phyloP scores from a whole-genome alignment of 768 basidiomycete genomes.

The Mycena haematopus region DNA sequence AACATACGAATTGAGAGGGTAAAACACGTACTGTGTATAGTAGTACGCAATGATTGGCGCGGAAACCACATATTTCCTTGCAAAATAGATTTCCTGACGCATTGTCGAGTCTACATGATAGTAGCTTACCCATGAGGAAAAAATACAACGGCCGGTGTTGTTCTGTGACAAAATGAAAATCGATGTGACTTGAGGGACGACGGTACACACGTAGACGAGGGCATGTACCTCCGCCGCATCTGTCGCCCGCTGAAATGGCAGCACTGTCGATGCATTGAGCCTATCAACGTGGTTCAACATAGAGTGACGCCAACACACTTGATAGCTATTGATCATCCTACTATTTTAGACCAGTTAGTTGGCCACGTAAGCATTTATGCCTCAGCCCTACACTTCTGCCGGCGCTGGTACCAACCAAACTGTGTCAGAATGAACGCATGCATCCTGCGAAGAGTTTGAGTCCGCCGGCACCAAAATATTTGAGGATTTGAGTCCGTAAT shows the following conservation, averaged over 20 bases:
- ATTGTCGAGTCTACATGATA: constrained; percentile 7
- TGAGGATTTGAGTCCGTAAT: no score
- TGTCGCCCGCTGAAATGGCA: constrained; percentile 68
- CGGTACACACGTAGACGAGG: constrained; percentile 60
- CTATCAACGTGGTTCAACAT: background rate
- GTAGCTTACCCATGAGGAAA: constrained; percentile 54
- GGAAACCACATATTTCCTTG: constrained; percentile 73
- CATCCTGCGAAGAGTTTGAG: no score
- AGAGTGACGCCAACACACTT: constrained; percentile 49
- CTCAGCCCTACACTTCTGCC: no score
- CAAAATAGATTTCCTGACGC: constrained; percentile 10
- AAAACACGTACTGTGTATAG: constrained; percentile 50
- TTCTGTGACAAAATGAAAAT: constrained; percentile 40
- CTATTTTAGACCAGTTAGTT: no score
- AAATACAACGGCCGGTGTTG: constrained; percentile 77
- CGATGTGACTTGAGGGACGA: background rate
- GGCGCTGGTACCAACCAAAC: no score
- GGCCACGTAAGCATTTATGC: no score
- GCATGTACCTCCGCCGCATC: constrained; percentile 69
- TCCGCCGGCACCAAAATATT: no score
- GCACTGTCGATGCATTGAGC: constrained; percentile 43
- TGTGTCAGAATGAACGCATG: no score
- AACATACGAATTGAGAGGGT: background rate
- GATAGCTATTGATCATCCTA: constrained; percentile 53
- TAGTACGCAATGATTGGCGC: constrained; percentile 73